Evolutionary conservation across 169 alveolate species (phyloP), one percentile per base, ranked within the genome.

Genomic region (Eimeria zaria): DNA sequence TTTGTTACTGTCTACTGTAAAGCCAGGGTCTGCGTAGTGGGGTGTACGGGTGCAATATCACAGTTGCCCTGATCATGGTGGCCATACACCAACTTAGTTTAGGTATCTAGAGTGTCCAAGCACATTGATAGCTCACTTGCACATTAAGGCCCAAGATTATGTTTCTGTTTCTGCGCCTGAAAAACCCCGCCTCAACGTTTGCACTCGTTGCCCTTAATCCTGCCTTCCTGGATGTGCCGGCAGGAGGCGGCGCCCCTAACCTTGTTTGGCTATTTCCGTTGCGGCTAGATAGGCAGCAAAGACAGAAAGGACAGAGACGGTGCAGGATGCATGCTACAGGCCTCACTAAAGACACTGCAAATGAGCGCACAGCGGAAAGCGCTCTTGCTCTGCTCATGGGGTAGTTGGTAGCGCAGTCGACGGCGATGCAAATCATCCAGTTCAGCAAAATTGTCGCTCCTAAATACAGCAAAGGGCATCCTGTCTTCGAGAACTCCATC

Each of bases 311-410:
- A 30, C 88, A 78, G 33, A 39, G 4, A 20, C 83, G 33, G 12
- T 18, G 18, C 16, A 73, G 14, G 83, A 12, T 2, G 33, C 83
- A 9, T 6, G 22, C 55, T 73, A 12, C 33, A 46, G n/a, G 46
- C 67, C 69, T 44, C 30, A 78, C 48, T 36, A 83, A 22, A 24
- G 74, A 41, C 18, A 36, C 39, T 69, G 55, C 53, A 30, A 83
- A 33, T 39, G 4, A 33, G 58, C 67, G 73, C 51, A 55, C 51
- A 44, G 74, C 5, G 55, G 91, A n/a, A n/a, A n/a, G 16, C 39
- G 41, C 64, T 62, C 93, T 87, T 22, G 93, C 83, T 87, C 73
- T 87, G 93, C 81, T 39, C 93, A 58, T 87, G 64, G 93, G 93
- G 48, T 60, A 87, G 64, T 87, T 87, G 53, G 39, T 87, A 30